Base-by-base conservation (phyloP, 495 filamentous ascomycete genomes). In the Daldinia caldariorum region DNA sequence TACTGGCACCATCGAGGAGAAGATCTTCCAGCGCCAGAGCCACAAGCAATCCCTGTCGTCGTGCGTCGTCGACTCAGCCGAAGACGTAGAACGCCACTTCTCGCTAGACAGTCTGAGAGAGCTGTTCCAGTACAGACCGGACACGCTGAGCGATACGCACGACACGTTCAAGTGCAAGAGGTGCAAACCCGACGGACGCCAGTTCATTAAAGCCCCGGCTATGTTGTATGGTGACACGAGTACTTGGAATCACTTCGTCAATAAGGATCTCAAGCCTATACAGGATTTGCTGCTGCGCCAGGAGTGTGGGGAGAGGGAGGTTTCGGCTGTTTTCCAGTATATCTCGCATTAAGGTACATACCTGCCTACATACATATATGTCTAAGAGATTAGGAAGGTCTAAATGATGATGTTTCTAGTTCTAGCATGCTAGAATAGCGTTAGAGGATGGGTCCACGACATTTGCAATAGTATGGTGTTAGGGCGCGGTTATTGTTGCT, bases 141-240 rank as follows among this genome's bases (percentile, higher is more conserved):
- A 90, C 20, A 97, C 95, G 2, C 86, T 84, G 22, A 96, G 92
- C 71, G 96, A 99, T 74, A 98, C 95, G 0, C 95, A 99, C 72
- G 95, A 99, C 69, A 97, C 96, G 2, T 98, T 99, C 85, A 98
- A 97, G 82, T 99, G 95, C 79, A 98, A 97, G 83, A 83, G 95
- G 37, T 99, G 95, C 74, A 91, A 89, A 74, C 89, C 91, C 1
- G 92, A 96, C 70, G 93, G 94, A 10, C 88, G 84, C 55, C 95
- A 99, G 78, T 86, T 84, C 64, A 87, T 97, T 66, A 97, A 97
- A 79, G 92, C 94, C 1, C 91, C 89, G 7, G 95, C 95, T 0
- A 93, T 98, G 89, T 79, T 98, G 71, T 99, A 99, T 76, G 95
- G 95, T 45, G 95, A 99, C 75, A 98, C 95, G 9, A 98, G 94